phyloP scores from a whole-genome alignment of 2,329 filamentous ascomycete genomes.

The Nannizziopsis barbatae region DNA sequence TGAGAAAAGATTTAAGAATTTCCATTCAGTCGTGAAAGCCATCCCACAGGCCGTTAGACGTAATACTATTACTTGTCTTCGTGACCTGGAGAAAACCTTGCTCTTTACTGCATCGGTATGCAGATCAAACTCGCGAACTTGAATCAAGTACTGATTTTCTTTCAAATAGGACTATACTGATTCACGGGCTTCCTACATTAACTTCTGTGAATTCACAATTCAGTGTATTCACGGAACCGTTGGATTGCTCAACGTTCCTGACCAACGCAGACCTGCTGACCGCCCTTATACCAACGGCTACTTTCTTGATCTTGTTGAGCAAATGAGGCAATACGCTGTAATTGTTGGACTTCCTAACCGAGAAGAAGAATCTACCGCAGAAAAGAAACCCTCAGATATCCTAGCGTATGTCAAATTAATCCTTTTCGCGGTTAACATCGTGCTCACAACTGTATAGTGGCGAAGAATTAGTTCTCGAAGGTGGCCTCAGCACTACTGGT shows the following conservation, averaged over 20 bases:
- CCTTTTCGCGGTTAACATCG: constrained; percentile 26
- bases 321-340: constrained; percentile 80
- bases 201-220: constrained; percentile 84
- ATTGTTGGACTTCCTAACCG: constrained; percentile 62
- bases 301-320: constrained; percentile 90
- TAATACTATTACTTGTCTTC: constrained; percentile 78
- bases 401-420: constrained; percentile 32
- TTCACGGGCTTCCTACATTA: constrained; percentile 61
- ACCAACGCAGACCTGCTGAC: constrained; percentile 74
- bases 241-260: constrained; percentile 71
- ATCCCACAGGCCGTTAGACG: constrained; percentile 67
- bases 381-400: constrained; percentile 38
- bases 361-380: constrained; percentile 40
- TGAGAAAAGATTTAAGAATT: constrained; percentile 62
- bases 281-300: constrained; percentile 91
- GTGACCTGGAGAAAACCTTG: constrained; percentile 88
- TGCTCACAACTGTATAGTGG: constrained; percentile 33
- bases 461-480: constrained; percentile 68
- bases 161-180: constrained; percentile 55
- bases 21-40: constrained; percentile 67
- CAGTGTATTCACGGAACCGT: constrained; percentile 83
- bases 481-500: constrained; percentile 70
- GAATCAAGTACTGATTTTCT: constrained; percentile 31
- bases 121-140: constrained; percentile 28
- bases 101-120: constrained; percentile 90